Percentiles rank a stretch among this genome's conserved stretches.
Conservation (phyloP, 1,284 basidiomycete species). For the Cutaneotrichosporon dermatis region DNA sequence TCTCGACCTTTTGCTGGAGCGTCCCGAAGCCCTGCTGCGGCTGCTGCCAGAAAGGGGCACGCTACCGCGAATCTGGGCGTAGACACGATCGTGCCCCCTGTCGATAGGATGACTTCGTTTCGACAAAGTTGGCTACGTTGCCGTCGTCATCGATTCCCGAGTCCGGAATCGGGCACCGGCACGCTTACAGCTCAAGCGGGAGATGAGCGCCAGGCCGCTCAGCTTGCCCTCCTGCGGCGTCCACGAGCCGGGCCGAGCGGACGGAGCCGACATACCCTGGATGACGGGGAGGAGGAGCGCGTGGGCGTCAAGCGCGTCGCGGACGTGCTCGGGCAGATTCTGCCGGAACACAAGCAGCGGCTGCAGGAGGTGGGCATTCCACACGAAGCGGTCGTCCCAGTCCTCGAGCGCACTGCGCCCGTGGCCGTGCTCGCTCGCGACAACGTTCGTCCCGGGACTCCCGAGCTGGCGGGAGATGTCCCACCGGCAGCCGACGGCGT, state of each 20-base stretch:
- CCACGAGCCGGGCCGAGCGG: conserved; percentile 66
- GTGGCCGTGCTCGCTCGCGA: conserved; percentile 10
- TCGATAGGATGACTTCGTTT: conserved; percentile 87
- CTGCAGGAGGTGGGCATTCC: conserved; percentile 41
- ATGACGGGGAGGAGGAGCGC: conserved; percentile 66
- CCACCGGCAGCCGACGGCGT: conserved; percentile 73
- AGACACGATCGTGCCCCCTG: conserved; percentile 80
- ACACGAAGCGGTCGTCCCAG: conserved; percentile 70
- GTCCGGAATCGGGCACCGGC: conserved; percentile 98
- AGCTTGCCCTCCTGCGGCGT: conserved; percentile 56
- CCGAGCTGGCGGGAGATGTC: conserved; percentile 80
- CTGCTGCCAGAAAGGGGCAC: conserved; percentile 97
- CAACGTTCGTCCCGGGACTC: conserved; percentile 49
- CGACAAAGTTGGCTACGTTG: conserved; percentile 95
- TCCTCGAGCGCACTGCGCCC: conserved; percentile 49
- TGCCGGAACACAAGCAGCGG: conserved; percentile 44
- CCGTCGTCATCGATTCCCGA: conserved; percentile 94
- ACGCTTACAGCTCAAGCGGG: conserved; percentile 85
- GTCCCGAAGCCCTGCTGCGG: conserved; percentile 73
- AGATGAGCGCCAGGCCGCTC: conserved; percentile 68
- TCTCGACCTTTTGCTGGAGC: conserved; percentile 83
- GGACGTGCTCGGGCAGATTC: conserved; percentile 48
- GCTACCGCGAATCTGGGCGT: conserved; percentile 87
- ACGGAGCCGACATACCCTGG: conserved; percentile 73
- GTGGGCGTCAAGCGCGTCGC: conserved; percentile 41